Evolutionary conservation across 192 early-diverging fungal genomes (phyloP), one percentile per base, ranked within the genome.

Genomic region (Gorgonomyces haynaldii): DNA sequence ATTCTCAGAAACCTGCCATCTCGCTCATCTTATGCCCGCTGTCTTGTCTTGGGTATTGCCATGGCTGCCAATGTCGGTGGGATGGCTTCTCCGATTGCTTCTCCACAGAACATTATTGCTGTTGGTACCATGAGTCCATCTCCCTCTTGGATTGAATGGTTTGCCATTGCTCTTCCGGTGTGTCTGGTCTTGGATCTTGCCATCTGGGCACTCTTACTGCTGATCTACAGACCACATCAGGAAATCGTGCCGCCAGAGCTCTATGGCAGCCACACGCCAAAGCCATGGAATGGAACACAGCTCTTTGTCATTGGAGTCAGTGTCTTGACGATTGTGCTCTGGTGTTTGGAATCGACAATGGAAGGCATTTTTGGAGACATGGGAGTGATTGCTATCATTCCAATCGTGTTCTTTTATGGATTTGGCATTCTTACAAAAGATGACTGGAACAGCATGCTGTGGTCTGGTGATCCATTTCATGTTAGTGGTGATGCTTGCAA

Each of bases 61-160:
- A 61, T 97, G 54, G 93, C 93, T 1, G 84, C 90, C 12, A 97
- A 97, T 38, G 75, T 97, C 16, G 93, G 93, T 38, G 93, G 93
- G 22, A 97, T 97, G 93, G 85, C 93, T 1, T 89, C 87, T 15
- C 93, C 93, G 9, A 97, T 97, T 52, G 81, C 88, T 13, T 90
- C 87, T 12, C 93, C 93, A n/a, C 93, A 97, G 56, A 97, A 97
- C 67, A 88, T 90, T 45, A 86, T 97, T 50, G 89, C 93, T 5
- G 88, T 97, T 46, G 77, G 83, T 45, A 89, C 80, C 45, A 97
- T 97, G 89, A 59, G 74, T 20, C 93, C 90, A 9, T 50, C 79
- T 3, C 88, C 89, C 0, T 78, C 84, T 27, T 97, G 93, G 93
- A 59, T 70, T 21, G 73, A 94, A 60, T 97, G 91, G 88, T 91